Conservation (phyloP, 208 protist genomes). For the Wallacemonas rigidus region DNA sequence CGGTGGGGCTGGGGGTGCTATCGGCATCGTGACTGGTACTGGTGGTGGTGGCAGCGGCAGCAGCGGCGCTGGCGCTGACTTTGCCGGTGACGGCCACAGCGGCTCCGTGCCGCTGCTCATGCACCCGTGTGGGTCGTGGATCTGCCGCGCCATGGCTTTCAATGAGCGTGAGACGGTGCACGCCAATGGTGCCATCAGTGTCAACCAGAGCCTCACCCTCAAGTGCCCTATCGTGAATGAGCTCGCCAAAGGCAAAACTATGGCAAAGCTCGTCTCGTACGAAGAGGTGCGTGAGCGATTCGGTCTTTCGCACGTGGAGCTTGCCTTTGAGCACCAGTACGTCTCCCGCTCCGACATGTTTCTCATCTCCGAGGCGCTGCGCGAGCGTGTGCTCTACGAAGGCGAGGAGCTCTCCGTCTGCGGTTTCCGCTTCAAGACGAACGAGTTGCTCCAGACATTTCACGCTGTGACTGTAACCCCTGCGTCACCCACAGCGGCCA, state of each 20-base stretch:
- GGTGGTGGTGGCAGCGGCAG: not conserved
- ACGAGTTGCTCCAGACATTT: constrained; percentile 56
- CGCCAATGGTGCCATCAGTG: constrained; percentile 81
- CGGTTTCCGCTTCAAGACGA: constrained; percentile 67
- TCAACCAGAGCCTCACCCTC: constrained; percentile 64
- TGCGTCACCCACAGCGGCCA: not conserved
- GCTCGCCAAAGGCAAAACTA: constrained; percentile 65
- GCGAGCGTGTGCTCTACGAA: constrained; percentile 73
- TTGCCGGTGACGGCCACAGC: not conserved
- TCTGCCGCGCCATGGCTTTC: constrained; percentile 80
- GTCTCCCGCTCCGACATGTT: constrained; percentile 84
- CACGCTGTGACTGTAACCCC: constrained; percentile 3
- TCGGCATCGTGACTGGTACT: not conserved
- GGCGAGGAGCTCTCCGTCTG: constrained; percentile 73
- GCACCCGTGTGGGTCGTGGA: constrained; percentile 69
- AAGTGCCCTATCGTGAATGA: constrained; percentile 76
- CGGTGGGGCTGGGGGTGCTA: not conserved
- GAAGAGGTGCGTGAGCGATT: constrained; percentile 66
- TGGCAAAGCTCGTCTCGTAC: constrained; percentile 56
- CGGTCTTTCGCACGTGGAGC: constrained; percentile 81
- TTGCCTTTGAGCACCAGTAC: constrained; percentile 76
- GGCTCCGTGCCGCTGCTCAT: constrained; percentile 16
- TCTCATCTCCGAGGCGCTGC: constrained; percentile 66
- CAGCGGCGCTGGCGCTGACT: not conserved
- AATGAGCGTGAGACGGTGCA: constrained; percentile 64